phyloP scores from a whole-genome alignment of 768 basidiomycete genomes.

The Suillus discolor region DNA sequence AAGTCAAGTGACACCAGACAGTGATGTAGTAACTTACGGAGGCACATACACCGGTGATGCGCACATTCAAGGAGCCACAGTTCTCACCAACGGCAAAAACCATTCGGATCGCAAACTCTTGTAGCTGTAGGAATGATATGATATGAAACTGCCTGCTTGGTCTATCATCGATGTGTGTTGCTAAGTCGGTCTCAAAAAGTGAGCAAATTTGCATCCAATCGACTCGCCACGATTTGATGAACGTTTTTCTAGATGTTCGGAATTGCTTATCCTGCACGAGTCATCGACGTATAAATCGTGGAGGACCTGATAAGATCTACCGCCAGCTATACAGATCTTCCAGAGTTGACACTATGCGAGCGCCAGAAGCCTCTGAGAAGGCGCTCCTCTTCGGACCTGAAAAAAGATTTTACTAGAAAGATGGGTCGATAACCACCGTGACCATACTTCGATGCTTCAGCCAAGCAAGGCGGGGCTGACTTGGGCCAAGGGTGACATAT shows the following conservation, averaged over 20 bases:
- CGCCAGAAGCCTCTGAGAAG: slow-evolving; percentile 13
- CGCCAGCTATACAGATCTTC: slow-evolving; percentile 23
- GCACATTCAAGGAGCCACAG: background rate
- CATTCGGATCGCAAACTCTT: slow-evolving; percentile 32
- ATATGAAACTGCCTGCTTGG: slow-evolving; percentile 5
- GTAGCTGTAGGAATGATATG: slow-evolving; percentile 17
- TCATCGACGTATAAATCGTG: background rate
- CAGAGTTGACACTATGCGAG: slow-evolving; percentile 10
- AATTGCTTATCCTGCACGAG: slow-evolving; percentile 16
- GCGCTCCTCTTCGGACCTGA: slow-evolving; percentile 19
- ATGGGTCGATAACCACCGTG: background rate
- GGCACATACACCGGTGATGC: too few relatives aligned
- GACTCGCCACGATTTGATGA: slow-evolving; percentile 18
- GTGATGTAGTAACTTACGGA: too few relatives aligned
- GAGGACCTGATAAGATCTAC: background rate
- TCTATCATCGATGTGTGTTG: background rate
- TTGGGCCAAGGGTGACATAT: background rate
- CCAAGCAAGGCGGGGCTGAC: slow-evolving; percentile 13
- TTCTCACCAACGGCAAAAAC: slow-evolving; percentile 17
- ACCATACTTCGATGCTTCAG: background rate
- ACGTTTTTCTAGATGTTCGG: slow-evolving; percentile 4
- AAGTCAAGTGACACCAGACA: too few relatives aligned
- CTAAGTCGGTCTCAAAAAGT: slow-evolving; percentile 8
- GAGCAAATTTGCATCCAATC: slow-evolving; percentile 16
- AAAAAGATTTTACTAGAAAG: too few relatives aligned